Conservation (phyloP, 1,284 basidiomycete species). For the Ceratobasidium sp. region DNA sequence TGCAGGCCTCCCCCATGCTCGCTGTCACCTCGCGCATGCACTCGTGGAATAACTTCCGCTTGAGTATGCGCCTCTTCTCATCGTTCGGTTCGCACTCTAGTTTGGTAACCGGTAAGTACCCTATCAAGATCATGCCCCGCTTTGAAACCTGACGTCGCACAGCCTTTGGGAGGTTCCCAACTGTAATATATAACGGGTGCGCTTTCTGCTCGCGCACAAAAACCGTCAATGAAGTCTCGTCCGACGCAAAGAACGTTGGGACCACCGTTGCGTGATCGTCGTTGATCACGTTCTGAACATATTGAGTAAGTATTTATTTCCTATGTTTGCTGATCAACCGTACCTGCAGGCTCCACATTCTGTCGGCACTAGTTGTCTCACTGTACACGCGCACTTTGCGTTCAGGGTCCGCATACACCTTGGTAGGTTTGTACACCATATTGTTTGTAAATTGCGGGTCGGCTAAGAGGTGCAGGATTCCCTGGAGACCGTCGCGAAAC, state of each 20-base stretch:
- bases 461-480: constrained; percentile 52
- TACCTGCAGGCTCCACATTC: constrained; percentile 45
- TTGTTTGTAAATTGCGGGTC: constrained; percentile 29
- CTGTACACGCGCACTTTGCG: not conserved
- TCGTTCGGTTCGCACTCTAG: constrained; percentile 14
- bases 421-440: constrained; percentile 9
- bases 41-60: constrained; percentile 11
- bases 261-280: constrained; percentile 27
- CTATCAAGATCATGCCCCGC: constrained; percentile 37
- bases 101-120: constrained; percentile 35
- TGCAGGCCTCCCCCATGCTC: not conserved
- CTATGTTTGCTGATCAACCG: not conserved
- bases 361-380: constrained; percentile 34
- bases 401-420: not conserved
- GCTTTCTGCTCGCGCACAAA: constrained; percentile 44
- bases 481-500: constrained; percentile 51
- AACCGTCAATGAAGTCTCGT: constrained; percentile 43
- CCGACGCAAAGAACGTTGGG: constrained; percentile 41
- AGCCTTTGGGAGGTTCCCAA: constrained; percentile 47
- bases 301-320: not conserved
- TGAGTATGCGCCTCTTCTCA: not conserved
- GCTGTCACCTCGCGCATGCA: not conserved
- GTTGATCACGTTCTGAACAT: not conserved
- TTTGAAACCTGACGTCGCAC: constrained; percentile 29
- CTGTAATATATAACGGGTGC: constrained; percentile 45